Percentiles rank a stretch among this genome's conserved stretches.
Conservation (phyloP, 805 yeast genomes). For the Ogataea paraovalis region DNA sequence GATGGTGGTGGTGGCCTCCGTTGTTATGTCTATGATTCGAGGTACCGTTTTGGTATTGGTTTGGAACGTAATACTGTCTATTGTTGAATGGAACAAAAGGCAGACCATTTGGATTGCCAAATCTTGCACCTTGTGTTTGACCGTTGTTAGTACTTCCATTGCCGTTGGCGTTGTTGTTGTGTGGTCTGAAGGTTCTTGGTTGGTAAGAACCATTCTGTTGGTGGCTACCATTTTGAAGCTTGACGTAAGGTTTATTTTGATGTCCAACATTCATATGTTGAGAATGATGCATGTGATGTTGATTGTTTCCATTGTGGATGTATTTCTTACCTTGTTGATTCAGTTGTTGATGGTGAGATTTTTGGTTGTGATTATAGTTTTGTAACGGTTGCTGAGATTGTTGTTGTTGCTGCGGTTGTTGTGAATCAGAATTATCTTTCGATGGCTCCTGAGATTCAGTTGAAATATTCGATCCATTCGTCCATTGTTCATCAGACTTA, state of each 20-base stretch:
- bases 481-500: neutral
- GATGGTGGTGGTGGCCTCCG: slow-evolving; percentile 8
- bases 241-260: slow-evolving; percentile 11
- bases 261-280: slow-evolving; percentile 2
- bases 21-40: slow-evolving; percentile 14
- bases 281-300: slow-evolving; percentile 7
- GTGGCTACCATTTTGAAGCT: slow-evolving; percentile 7
- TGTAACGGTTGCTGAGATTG: neutral
- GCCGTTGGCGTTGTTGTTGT: slow-evolving; percentile 8
- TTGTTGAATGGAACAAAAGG: slow-evolving; percentile 22
- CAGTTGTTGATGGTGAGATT: neutral
- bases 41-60: slow-evolving; percentile 18
- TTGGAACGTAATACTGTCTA: slow-evolving; percentile 22
- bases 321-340: neutral
- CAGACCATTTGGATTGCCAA: slow-evolving; percentile 18
- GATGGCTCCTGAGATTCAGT: neutral
- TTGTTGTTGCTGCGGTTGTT: slow-evolving; percentile 2
- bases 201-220: slow-evolving; percentile 15
- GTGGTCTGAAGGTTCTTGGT: slow-evolving; percentile 20
- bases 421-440: neutral
- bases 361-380: neutral
- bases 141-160: neutral
- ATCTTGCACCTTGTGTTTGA: slow-evolving; percentile 17
- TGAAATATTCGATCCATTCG: neutral
- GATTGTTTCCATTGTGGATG: neutral